Conservation (phyloP, 495 filamentous ascomycete genomes). For the Lasiosphaeriaceae sp. region DNA sequence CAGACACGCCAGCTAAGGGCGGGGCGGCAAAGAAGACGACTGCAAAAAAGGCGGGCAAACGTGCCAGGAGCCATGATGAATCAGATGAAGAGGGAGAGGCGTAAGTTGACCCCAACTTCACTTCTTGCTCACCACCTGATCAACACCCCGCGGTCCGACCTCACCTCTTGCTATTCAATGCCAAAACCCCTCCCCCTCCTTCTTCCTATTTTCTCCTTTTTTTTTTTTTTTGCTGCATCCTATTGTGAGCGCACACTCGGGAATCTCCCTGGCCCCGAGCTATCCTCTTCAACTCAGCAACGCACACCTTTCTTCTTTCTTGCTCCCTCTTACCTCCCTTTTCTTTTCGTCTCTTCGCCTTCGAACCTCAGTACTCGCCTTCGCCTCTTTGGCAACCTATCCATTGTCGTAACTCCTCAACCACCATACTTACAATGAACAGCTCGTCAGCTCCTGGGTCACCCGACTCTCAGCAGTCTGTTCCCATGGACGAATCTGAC, state of each 20-base stretch:
- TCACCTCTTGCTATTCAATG: neutral
- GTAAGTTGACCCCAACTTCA: slow-evolving; percentile 51
- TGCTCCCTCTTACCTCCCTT: neutral
- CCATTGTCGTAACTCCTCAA: slow-evolving; percentile 9
- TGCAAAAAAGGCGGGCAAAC: slow-evolving; percentile 42
- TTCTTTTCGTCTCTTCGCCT: neutral
- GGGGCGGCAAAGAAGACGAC: slow-evolving; percentile 45
- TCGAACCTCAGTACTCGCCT: too few species aligned
- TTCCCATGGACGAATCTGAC: slow-evolving; percentile 86
- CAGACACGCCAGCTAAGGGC: slow-evolving; percentile 26
- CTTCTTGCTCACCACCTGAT: neutral
- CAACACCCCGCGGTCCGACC: neutral
- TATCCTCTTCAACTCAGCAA: too few species aligned
- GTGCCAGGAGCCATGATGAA: slow-evolving; percentile 53
- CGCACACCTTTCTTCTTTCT: too few species aligned
- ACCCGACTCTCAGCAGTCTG: slow-evolving; percentile 72
- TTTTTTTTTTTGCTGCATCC: neutral
- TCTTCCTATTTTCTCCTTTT: neutral
- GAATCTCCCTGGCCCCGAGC: too few species aligned
- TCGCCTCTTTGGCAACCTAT: too few species aligned
- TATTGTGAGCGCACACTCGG: too few species aligned
- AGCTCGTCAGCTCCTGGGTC: slow-evolving; percentile 64
- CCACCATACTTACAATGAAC: slow-evolving; percentile 5
- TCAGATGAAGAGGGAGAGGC: slow-evolving; percentile 79
- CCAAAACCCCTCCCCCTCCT: neutral